Percentiles rank a stretch among this genome's conserved stretches.
Conservation (phyloP, 1,139 yeast species). For the Nakaseomyces glabratus region DNA sequence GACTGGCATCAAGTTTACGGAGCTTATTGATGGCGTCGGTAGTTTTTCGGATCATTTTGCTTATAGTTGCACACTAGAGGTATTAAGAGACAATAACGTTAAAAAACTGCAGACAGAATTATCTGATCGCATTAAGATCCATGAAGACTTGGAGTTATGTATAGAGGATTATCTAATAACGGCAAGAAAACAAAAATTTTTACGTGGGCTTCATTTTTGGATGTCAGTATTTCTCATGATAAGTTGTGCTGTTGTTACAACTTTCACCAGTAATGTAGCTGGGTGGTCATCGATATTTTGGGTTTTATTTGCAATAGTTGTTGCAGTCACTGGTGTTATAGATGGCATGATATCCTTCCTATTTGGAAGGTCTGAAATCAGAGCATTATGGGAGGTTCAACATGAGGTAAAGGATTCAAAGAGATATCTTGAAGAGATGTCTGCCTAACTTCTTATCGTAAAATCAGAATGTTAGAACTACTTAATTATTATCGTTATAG, state of each 20-base stretch:
- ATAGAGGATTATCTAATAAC: conserved; percentile 47
- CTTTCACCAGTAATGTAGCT: conserved; percentile 49
- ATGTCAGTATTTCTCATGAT: conserved; percentile 44
- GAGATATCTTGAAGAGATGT: conserved; percentile 14
- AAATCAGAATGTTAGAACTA: too few relatives aligned
- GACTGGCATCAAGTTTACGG: conserved; percentile 69
- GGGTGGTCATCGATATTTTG: conserved; percentile 56
- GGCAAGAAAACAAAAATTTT: conserved; percentile 50
- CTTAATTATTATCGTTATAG: too few relatives aligned
- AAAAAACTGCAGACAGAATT: conserved; percentile 9
- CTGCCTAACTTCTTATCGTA: too few relatives aligned
- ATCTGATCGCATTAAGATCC: conserved; percentile 33
- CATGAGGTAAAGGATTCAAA: conserved; percentile 46
- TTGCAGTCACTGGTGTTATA: conserved; percentile 57
- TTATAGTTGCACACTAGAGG: conserved; percentile 47
- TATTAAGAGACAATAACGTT: conserved; percentile 7
- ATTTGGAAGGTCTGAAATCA: conserved; percentile 68
- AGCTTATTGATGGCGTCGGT: conserved; percentile 49
- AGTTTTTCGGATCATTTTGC: conserved; percentile 94
- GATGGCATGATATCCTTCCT: conserved; percentile 73
- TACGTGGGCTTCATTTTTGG: conserved; percentile 62
- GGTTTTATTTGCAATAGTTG: conserved; percentile 41
- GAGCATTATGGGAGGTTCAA: conserved; percentile 67
- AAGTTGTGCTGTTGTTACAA: conserved; percentile 46
- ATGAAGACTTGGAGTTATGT: conserved; percentile 48